Conservation (phyloP, 371 early-diverging fungal genomes). For the Mucor saturninus region DNA sequence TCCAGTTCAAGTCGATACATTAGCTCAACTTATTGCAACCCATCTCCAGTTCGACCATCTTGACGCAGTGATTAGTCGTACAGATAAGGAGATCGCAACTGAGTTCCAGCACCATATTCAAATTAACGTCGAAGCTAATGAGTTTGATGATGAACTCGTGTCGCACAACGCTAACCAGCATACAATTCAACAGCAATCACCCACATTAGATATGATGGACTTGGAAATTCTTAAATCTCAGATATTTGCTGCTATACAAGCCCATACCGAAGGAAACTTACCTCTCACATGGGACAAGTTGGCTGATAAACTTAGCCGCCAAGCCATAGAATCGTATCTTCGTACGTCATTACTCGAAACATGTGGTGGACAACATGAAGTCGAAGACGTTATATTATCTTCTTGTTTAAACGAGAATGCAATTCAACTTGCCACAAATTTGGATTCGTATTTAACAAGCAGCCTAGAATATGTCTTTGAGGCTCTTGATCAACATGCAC, state of each 20-base stretch:
- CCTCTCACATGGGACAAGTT: slow-evolving; percentile 43
- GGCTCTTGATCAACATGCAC: slow-evolving; percentile 27
- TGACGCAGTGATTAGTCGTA: slow-evolving; percentile 38
- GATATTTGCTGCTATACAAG: slow-evolving; percentile 48
- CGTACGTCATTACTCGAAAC: slow-evolving; percentile 15
- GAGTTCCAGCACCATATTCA: slow-evolving; percentile 40
- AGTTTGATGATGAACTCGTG: slow-evolving; percentile 11
- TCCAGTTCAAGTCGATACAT: slow-evolving; percentile 27
- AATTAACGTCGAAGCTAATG: slow-evolving; percentile 28
- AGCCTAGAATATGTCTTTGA: slow-evolving; percentile 35
- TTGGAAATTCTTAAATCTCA: slow-evolving; percentile 48
- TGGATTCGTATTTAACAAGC: slow-evolving; percentile 35
- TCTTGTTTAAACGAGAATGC: slow-evolving; percentile 35
- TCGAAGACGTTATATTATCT: slow-evolving; percentile 22
- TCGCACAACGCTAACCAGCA: slow-evolving; percentile 26
- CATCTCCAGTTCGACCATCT: slow-evolving; percentile 39
- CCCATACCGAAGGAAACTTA: slow-evolving; percentile 44
- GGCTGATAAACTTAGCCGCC: slow-evolving; percentile 29
- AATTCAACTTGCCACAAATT: slow-evolving; percentile 21
- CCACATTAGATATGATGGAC: slow-evolving; percentile 41
- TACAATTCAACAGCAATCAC: slow-evolving; percentile 24
- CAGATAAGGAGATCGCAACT: slow-evolving; percentile 39
- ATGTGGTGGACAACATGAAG: slow-evolving; percentile 17
- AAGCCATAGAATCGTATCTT: slow-evolving; percentile 34
- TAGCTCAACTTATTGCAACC: slow-evolving; percentile 31